Evolutionary conservation across 2,329 filamentous ascomycete species (phyloP), one percentile per base, ranked within the genome.

Genomic region (Geosmithia flava): DNA sequence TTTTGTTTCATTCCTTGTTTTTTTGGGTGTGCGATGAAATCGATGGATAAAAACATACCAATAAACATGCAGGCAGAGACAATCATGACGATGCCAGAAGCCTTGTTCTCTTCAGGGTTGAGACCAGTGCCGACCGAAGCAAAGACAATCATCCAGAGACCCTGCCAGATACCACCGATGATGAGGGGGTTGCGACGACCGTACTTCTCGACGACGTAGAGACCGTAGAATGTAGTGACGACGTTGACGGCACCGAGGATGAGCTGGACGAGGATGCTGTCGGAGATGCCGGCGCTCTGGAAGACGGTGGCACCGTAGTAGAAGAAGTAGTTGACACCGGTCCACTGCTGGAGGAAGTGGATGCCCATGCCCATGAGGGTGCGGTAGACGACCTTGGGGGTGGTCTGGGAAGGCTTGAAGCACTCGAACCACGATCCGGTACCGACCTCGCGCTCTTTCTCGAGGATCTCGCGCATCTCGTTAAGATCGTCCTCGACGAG

Each of bases 1-100:
- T 27, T 27, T 27, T 27, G 23, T 27, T 27, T 27, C 8, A 4
- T 27, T 27, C 8, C 23, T 27, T 27, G 4, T 27, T 8, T 8
- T 27, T 27, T 27, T 27, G 23, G 23, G 23, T 27, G n/a, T n/a
- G n/a, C n/a, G n/a, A n/a, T n/a, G n/a, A n/a, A n/a, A n/a, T n/a
- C n/a, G n/a, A n/a, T n/a, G n/a, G n/a, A n/a, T n/a, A n/a, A 27
- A 27, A 8, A 27, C 23, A 27, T 27, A 27, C 23, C 23, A 49
- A 88, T 87, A 64, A 87, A 88, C 68, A 87, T 76, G 62, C 80
- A 85, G 2, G 83, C 80, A 48, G 83, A 78, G 10, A 84, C 78
- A 54, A 88, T 85, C 75, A 87, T 81, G 51, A 81, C 73, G 6
- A 79, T 76, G 11, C 83, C 83, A 13, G 78, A 71, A 1, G 66